Conservation (phyloP, 306 rosid species). For the Gastrolobium villosum region DNA sequence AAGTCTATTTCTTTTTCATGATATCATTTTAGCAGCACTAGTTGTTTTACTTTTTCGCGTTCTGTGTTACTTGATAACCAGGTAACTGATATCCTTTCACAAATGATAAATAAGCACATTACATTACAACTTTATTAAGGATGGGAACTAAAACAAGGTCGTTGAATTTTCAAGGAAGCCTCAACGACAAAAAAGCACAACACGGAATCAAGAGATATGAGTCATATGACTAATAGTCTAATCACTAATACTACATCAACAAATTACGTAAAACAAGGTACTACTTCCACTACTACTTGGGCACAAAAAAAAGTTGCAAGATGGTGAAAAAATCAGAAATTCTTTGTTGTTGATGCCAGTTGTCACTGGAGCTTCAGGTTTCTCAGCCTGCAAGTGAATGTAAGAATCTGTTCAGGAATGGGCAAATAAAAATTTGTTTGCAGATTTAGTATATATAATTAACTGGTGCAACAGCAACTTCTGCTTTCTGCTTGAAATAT, state of each 20-base stretch:
- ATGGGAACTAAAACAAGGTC: conserved; percentile 31
- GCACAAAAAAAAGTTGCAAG: not conserved
- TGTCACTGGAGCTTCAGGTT: conserved; percentile 68
- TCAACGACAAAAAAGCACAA: conserved; percentile 43
- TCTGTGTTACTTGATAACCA: not conserved
- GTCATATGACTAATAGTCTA: conserved; percentile 41
- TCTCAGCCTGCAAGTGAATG: conserved; percentile 65
- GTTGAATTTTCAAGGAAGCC: conserved; percentile 37
- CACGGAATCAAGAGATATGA: conserved; percentile 50
- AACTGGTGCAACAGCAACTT: not conserved
- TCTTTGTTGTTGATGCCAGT: conserved; percentile 37
- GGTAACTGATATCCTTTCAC: not conserved
- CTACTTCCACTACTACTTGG: conserved; percentile 8
- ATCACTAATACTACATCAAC: conserved; percentile 30
- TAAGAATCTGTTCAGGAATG: conserved; percentile 17
- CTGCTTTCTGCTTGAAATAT: not conserved
- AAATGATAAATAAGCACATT: not conserved
- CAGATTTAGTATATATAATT: not conserved
- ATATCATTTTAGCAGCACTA: not conserved
- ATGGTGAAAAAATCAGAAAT: conserved; percentile 21
- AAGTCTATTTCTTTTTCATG: not conserved
- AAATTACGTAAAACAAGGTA: conserved; percentile 15
- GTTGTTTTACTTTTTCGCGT: not conserved
- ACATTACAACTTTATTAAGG: conserved; percentile 38
- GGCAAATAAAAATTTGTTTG: not conserved